phyloP scores from a whole-genome alignment of 2,329 filamentous ascomycete species.

The Aspergillus aculeatinus region DNA sequence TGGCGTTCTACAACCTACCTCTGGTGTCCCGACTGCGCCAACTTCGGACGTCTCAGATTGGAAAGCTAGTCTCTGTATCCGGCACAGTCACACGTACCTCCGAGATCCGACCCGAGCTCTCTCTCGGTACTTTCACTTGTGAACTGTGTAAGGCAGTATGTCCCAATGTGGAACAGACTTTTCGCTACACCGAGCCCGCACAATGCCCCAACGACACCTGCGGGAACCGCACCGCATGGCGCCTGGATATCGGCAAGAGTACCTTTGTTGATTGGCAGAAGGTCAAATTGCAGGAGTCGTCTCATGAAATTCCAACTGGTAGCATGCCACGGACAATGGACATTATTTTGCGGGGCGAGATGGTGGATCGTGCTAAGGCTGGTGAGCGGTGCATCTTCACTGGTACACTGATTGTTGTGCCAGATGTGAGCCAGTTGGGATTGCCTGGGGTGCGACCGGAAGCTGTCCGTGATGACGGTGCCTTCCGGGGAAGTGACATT shows the following conservation, averaged over 20 bases:
- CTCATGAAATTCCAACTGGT: constrained; percentile 94
- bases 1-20: constrained; percentile 91
- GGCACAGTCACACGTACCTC: constrained; percentile 96
- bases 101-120: constrained; percentile 91
- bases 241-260: constrained; percentile 92
- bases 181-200: constrained; percentile 93
- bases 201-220: constrained; percentile 89
- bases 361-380: constrained; percentile 95
- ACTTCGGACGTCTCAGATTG: constrained; percentile 84
- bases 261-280: constrained; percentile 99
- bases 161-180: constrained; percentile 92
- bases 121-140: constrained; percentile 87
- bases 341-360: constrained; percentile 91
- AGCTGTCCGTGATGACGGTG: constrained; percentile 78
- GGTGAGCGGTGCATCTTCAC: constrained; percentile 99
- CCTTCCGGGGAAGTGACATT: constrained; percentile 72
- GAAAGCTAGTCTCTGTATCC: constrained; percentile 90
- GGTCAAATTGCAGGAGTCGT: constrained; percentile 96
- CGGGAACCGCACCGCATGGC: constrained; percentile 88
- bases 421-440: constrained; percentile 91
- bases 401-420: constrained; percentile 91
- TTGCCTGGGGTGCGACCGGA: constrained; percentile 82
- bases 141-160: constrained; percentile 81
- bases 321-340: constrained; percentile 99
- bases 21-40: constrained; percentile 82